Base-by-base conservation (phyloP, 129 eudicot species). In the Helichrysum umbraculigerum region DNA sequence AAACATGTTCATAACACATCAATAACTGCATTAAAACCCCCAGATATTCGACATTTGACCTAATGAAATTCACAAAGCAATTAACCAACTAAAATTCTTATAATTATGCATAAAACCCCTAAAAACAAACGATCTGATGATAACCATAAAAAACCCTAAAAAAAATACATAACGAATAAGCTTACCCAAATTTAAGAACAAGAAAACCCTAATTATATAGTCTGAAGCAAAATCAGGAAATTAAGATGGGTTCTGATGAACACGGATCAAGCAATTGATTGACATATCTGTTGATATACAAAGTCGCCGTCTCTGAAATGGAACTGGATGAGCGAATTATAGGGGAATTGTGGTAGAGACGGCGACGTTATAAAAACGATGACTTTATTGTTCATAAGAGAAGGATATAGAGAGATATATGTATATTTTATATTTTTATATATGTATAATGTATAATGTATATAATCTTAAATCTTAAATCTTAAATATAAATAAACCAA, bases 301-400 rank as follows among this genome's bases (percentile, higher is more conserved):
- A 50, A 80, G 79, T 68, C 84, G 79, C 79, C 84, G 84, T 80
- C 84, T 80, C 84, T 74, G 75, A 58, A 74, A 8, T 5, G 34
- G 30, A 52, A 25, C 2, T 6, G 5, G 54, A 2, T 25, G 28
- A 25, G 28, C 1, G 54, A 20, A 57, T 12, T 3, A 66, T 70
- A 39, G 82, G 74, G 34, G 28, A 64, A 22, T 64, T 34, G 14
- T 8, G 63, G 39, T 58, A 25, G 79, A 80, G 84, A 80, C 84
- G 79, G 79, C 84, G 84, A 80, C 84, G 84, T 4, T 66, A 14
- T 52, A 68, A 75, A 68, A 65, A 7, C 65, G 71, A 68, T 67
- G 79, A 68, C 51, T 30, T 74, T 16, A 66, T 35, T 58, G 64
- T 74, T 80, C 84, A 80, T 80, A n/a, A n/a, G 64, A 44, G 5